Evolutionary conservation across 1,284 basidiomycete species (phyloP), one percentile per base, ranked within the genome.

Genomic region (Phaffia rhodozyma): DNA sequence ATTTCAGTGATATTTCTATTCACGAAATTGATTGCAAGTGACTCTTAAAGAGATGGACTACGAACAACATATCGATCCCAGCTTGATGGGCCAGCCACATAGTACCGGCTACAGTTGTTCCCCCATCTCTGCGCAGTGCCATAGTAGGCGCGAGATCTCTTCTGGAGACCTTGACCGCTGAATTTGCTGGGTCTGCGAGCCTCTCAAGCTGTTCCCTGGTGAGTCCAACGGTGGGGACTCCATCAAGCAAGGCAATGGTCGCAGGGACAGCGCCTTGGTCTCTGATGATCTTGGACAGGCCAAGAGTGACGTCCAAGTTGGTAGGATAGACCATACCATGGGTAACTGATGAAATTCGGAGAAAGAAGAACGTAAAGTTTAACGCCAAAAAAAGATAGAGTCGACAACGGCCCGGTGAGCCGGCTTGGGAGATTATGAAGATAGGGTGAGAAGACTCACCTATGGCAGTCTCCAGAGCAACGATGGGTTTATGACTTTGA

Each of bases 201-300:
- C 82, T 77, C 68, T 84, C 83, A 2, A 97, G 78, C 70, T 97
- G 83, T 1, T 43, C 23, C 13, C 53, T 25, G 2, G 74, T 66
- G 3, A 78, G 77, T 0, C 96, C 96, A 67, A 98, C 83, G 74
- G 92, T 90, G 66, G 96, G 81, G 32, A 84, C 81, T 9, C 94
- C 94, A 38, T 80, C 80, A 47, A 97, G 79, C 51, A 99, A 75
- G 4, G 87, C 94, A 66, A 97, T 88, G 0, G 93, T 97, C 0
- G 94, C 93, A 1, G 96, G 96, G 20, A 87, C 79, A 11, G 86
- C 85, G 4, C 87, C 87, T 47, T 82, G 82, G 7, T 81, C 79
- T 67, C 89, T 80, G n/a, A 97, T 84, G 61, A 90, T 86, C 73
- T 73, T 96, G 91, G 59, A 60, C n/a, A 65, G 63, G 16, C 34